These are phyloP conservation scores for Teratosphaeria epicoccoides DNA, from an alignment of 2,329 filamentous ascomycete genomes.

Conservation along the genomic window DNA sequence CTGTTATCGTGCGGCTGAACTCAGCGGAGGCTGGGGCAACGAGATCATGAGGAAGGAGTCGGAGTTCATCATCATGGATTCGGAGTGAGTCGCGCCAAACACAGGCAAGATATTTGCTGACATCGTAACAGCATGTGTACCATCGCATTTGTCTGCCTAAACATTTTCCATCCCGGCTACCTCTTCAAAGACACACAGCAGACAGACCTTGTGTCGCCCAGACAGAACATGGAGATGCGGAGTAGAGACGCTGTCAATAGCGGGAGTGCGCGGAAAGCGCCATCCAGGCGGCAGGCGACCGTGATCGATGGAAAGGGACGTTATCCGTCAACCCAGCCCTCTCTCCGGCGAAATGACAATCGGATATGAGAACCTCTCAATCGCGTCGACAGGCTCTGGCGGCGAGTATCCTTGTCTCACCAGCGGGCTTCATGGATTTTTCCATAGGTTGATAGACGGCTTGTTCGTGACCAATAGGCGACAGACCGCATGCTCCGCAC, in stretches of 20 bases:
- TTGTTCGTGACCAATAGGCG: too few relatives aligned
- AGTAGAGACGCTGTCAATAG: neutral
- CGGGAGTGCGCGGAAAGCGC: neutral
- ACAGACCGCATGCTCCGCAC: too few relatives aligned
- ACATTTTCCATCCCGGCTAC: slow-evolving; percentile 24
- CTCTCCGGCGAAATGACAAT: neutral
- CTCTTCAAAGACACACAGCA: slow-evolving; percentile 14
- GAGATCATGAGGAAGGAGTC: slow-evolving; percentile 16
- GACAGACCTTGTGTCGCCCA: neutral
- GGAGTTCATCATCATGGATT: slow-evolving; percentile 24
- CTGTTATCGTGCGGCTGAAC: slow-evolving; percentile 21
- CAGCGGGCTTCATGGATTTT: too few relatives aligned
- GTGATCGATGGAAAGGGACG: neutral
- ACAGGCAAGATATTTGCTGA: neutral
- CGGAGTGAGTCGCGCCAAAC: slow-evolving; percentile 5
- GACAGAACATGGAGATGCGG: neutral
- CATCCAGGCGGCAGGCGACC: neutral
- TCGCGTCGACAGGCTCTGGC: neutral
- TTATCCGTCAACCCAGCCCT: neutral
- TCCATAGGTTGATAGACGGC: too few relatives aligned
- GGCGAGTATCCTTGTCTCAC: neutral
- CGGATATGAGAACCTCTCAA: neutral
- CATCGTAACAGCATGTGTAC: neutral
- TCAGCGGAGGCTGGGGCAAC: slow-evolving; percentile 19
- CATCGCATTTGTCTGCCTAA: slow-evolving; percentile 19